Evolutionary conservation across 805 yeast genomes (phyloP).

Genomic region (Jamesozyma jinghongensis): DNA sequence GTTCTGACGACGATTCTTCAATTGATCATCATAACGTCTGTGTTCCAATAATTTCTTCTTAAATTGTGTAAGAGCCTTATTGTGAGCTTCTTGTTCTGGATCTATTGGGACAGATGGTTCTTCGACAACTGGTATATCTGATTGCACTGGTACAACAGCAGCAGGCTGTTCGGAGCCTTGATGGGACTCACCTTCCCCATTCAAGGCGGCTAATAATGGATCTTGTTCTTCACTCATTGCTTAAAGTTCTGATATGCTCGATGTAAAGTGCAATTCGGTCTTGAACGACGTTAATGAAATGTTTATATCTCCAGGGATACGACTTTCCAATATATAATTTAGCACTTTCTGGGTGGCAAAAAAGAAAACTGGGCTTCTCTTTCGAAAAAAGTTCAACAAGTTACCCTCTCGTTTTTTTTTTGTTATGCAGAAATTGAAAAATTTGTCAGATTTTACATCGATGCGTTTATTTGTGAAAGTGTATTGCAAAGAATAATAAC

Average conservation of each 20-base stretch:
- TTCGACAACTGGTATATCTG: background rate
- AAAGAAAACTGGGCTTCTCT: too few relatives aligned
- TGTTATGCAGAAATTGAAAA: too few relatives aligned
- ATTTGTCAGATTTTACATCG: too few relatives aligned
- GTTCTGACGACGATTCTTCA: conserved; percentile 72
- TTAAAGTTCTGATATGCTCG: background rate
- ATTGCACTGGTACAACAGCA: conserved; percentile 19
- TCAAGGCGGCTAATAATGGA: conserved; percentile 64
- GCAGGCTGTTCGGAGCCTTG: conserved; percentile 6
- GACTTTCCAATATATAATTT: too few relatives aligned
- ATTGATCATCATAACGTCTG: conserved; percentile 85
- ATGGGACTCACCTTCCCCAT: conserved; percentile 15
- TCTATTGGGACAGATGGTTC: conserved; percentile 37
- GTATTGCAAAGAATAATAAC: too few relatives aligned
- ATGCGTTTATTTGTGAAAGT: too few relatives aligned
- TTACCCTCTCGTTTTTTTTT: too few relatives aligned
- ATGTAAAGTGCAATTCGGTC: too few relatives aligned
- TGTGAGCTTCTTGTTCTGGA: conserved; percentile 49
- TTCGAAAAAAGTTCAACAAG: too few relatives aligned
- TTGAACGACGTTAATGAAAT: too few relatives aligned
- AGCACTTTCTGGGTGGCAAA: too few relatives aligned
- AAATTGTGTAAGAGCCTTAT: conserved; percentile 65
- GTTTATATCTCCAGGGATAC: too few relatives aligned
- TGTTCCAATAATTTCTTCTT: conserved; percentile 86
- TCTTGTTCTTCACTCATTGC: conserved; percentile 57